Evolutionary conservation across 768 basidiomycete genomes (phyloP), one percentile per base, ranked within the genome.

Genomic region (Candolleomyces efflorescens): DNA sequence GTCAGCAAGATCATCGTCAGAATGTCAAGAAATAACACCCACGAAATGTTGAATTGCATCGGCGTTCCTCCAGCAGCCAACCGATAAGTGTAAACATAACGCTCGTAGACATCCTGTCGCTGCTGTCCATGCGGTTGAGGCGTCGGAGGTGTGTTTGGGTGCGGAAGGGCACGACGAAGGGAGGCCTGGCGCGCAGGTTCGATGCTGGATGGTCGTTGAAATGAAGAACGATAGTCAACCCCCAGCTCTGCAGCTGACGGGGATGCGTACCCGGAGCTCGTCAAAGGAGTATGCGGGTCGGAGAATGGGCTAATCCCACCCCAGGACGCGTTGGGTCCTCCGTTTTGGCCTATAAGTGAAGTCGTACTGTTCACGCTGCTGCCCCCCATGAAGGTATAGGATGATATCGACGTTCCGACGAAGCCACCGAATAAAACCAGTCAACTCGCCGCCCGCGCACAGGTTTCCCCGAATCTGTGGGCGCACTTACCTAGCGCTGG

Each of bases 11-110:
- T 32, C 32, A 32, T 32, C 32, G 32, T 11, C 5, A 39, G n/a
- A 37, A 23, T 3, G 26, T 32, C 51, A 37, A 36, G 36, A 18
- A 26, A 36, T 22, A 46, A 50, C 15, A 69, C 83, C 63, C 65
- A 86, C 85, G 79, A 75, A 23, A 86, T 78, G 49, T 76, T 60
- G 59, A 86, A 78, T 46, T 80, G 74, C 37, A 82, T 54, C 3
- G 79, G 79, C 1, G 78, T 76, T 18, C 67, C 65, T 20, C 71
- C 76, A 24, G 74, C 78, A 2, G 70, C 59, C 51, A 86, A 66
- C 54, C 74, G 73, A 62, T 86, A 85, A 1, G 78, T 77, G 62
- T 85, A 86, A 17, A 81, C 60, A 64, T 79, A 82, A 46, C 78
- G 74, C 65, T 80, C 78, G 26, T 69, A 70, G 7, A 32, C 51